Conservation (phyloP, 768 basidiomycete genomes). For the Xerocomellus dryophilus region DNA sequence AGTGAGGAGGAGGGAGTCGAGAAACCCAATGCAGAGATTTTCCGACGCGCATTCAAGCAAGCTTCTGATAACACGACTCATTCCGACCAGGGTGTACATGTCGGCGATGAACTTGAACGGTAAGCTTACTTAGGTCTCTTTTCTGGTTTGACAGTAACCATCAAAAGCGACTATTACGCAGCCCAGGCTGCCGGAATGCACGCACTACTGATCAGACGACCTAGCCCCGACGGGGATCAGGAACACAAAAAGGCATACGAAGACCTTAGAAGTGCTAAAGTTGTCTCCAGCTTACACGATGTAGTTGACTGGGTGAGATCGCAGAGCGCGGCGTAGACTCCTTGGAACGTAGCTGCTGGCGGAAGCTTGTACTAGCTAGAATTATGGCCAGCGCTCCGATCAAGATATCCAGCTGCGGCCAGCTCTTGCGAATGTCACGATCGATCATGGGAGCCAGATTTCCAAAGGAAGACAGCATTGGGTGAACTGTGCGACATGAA, state of each 20-base stretch:
- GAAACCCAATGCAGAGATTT: slow-evolving; percentile 65
- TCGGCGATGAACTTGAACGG: slow-evolving; percentile 74
- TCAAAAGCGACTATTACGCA: slow-evolving; percentile 61
- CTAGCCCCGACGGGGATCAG: slow-evolving; percentile 45
- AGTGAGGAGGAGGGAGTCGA: slow-evolving; percentile 69
- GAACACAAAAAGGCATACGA: slow-evolving; percentile 42
- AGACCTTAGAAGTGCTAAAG: slow-evolving; percentile 39
- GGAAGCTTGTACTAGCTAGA: not conserved
- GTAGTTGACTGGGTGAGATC: slow-evolving; percentile 38
- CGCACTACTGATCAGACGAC: slow-evolving; percentile 55
- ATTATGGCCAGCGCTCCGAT: no score
- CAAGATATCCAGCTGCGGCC: not conserved
- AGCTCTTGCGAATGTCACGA: not conserved
- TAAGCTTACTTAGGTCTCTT: slow-evolving; percentile 31
- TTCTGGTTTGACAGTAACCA: slow-evolving; percentile 1
- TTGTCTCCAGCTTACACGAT: slow-evolving; percentile 37
- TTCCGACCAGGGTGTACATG: slow-evolving; percentile 52
- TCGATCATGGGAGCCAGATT: not conserved
- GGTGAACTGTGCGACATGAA: not conserved
- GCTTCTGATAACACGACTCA: not conserved
- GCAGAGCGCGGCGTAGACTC: slow-evolving; percentile 5
- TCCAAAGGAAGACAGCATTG: no score
- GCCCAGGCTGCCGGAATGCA: slow-evolving; percentile 53
- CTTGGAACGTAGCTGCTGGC: not conserved
- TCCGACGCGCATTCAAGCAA: slow-evolving; percentile 39